Conservation (phyloP, 2,329 filamentous ascomycete genomes). For the Hypoxylon sp. region DNA sequence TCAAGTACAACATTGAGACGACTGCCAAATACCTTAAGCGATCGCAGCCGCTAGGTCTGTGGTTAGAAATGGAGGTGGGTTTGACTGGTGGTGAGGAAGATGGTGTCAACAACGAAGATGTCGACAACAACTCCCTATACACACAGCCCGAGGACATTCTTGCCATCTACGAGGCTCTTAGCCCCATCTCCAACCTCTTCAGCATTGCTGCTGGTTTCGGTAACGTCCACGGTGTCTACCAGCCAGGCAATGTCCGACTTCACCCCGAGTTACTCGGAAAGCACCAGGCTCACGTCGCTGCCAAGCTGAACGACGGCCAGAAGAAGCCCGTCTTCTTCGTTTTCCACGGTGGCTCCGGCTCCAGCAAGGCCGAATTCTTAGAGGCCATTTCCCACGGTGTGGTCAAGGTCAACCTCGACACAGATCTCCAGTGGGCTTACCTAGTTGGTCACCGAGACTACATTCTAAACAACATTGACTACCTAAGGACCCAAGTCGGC, state of each 20-base stretch:
- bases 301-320: conserved; percentile 78
- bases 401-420: conserved; percentile 99
- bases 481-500: conserved; percentile 87
- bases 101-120: conserved; percentile 97
- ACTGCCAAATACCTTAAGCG: conserved; percentile 95
- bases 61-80: conserved; percentile 98
- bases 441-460: conserved; percentile 93
- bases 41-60: conserved; percentile 96
- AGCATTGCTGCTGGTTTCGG: conserved; percentile 98
- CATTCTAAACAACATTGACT: conserved; percentile 94
- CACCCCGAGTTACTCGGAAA: conserved; percentile 96
- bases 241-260: conserved; percentile 96
- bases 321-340: conserved; percentile 98
- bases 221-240: conserved; percentile 99
- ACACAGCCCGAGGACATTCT: conserved; percentile 98
- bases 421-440: conserved; percentile 97
- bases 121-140: conserved; percentile 97
- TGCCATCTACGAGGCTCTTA: conserved; percentile 88
- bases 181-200: conserved; percentile 93
- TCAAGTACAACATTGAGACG: conserved; percentile 92
- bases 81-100: conserved; percentile 99
- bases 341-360: conserved; percentile 98
- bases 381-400: conserved; percentile 94
- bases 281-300: conserved; percentile 93
- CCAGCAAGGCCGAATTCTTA: conserved; percentile 88